Percentiles rank a stretch among this genome's conserved stretches.
phyloP scores from a whole-genome alignment of 768 basidiomycete genomes.

The Rhizopogon vesiculosus region DNA sequence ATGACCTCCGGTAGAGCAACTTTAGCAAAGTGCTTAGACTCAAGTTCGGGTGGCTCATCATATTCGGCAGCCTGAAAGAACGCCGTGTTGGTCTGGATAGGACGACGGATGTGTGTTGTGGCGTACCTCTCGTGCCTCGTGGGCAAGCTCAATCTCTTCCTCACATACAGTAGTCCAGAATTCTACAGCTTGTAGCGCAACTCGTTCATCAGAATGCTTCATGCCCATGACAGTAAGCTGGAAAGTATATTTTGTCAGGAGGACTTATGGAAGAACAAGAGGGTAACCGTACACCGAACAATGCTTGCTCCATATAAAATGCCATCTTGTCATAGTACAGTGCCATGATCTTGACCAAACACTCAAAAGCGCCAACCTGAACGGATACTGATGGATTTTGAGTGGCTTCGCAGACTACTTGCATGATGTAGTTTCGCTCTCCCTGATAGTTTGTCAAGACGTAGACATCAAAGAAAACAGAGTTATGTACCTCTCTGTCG shows the following conservation, averaged over 20 bases:
- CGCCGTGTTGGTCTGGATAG: conserved; percentile 5
- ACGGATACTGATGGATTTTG: conserved; percentile 76
- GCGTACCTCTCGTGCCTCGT: conserved; percentile 86
- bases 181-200: conserved; percentile 94
- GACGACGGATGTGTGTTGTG: neutral
- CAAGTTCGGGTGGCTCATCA: conserved; percentile 79
- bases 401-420: conserved; percentile 98
- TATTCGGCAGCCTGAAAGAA: conserved; percentile 74
- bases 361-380: conserved; percentile 96
- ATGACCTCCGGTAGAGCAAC: conserved; percentile 92
- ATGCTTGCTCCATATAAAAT: conserved; percentile 98
- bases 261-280: conserved; percentile 3
- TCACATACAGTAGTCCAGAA: conserved; percentile 99
- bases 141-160: conserved; percentile 88
- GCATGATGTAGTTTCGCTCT: conserved; percentile 99
- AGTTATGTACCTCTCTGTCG: conserved; percentile 73
- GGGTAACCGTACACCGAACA: conserved; percentile 76
- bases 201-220: conserved; percentile 87
- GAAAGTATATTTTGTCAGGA: conserved; percentile 9
- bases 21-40: conserved; percentile 90
- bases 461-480: neutral
- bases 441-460: conserved; percentile 47
- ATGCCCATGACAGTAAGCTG: conserved; percentile 97
- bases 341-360: conserved; percentile 94
- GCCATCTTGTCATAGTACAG: conserved; percentile 99